Evolutionary conservation across 768 basidiomycete genomes (phyloP).

Genomic region (Butyriboletus loyo): DNA sequence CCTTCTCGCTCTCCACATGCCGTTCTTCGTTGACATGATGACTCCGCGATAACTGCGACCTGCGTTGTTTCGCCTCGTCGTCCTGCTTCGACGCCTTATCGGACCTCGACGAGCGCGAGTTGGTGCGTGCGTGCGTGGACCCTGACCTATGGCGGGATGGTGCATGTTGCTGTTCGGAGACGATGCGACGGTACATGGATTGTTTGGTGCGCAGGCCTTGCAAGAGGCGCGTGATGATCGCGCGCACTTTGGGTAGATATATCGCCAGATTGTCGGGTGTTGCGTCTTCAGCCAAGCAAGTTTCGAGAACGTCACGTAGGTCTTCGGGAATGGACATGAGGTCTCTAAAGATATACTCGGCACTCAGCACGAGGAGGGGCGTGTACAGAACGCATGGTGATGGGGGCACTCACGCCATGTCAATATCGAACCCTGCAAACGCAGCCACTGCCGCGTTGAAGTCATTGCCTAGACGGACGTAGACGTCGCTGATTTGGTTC

Average conservation of each 20-base stretch:
- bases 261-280: conserved; percentile 78
- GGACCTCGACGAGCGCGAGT: conserved; percentile 55
- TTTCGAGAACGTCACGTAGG: conserved; percentile 84
- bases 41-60: conserved; percentile 47
- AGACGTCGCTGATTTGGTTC: conserved; percentile 89
- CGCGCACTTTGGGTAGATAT: conserved; percentile 87
- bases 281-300: conserved; percentile 89
- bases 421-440: conserved; percentile 80
- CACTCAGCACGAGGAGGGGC: conserved; percentile 8
- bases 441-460: conserved; percentile 93
- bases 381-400: conserved; percentile 9
- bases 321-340: conserved; percentile 85
- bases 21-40: conserved; percentile 37
- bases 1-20: conserved; percentile 37
- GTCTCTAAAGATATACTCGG: conserved; percentile 53
- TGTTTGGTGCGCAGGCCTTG: conserved; percentile 94
- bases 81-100: conserved; percentile 39
- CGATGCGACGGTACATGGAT: conserved; percentile 75
- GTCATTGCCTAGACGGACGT: conserved; percentile 94
- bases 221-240: conserved; percentile 89
- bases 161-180: conserved; percentile 54
- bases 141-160: conserved; percentile 42
- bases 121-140: conserved; percentile 49
- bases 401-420: conserved; percentile 75
- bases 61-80: conserved; percentile 42